Conservation (phyloP, 306 rosid genomes). For the Cucumis melo region DNA sequence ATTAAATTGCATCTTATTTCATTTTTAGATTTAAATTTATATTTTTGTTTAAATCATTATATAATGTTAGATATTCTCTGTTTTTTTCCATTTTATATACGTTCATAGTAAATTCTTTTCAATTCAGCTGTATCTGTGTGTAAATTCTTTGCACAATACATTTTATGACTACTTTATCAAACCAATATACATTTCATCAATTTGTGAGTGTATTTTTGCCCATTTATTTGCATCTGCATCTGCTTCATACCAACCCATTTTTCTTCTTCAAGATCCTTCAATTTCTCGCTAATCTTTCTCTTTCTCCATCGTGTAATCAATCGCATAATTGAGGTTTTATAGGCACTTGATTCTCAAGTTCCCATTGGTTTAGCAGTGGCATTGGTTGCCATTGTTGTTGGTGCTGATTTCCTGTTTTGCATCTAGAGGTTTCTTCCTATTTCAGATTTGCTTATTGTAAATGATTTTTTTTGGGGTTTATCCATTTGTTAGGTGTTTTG, state of each 20-base stretch:
- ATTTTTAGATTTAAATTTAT: too few relatives aligned
- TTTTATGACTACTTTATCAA: too few relatives aligned
- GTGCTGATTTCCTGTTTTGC: constrained; percentile 34
- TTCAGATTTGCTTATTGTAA: not conserved
- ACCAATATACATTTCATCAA: too few relatives aligned
- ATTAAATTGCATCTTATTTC: too few relatives aligned
- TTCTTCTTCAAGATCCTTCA: not conserved
- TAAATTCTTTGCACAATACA: too few relatives aligned
- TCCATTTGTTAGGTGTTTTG: not conserved
- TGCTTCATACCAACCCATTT: not conserved
- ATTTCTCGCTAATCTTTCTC: not conserved
- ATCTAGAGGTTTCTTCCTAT: constrained; percentile 32
- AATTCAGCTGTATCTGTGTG: too few relatives aligned
- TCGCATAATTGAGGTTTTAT: constrained; percentile 39
- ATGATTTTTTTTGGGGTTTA: not conserved
- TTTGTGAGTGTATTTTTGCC: too few relatives aligned
- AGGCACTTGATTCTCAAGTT: constrained; percentile 37
- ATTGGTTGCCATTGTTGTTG: constrained; percentile 41
- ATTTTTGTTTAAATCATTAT: too few relatives aligned
- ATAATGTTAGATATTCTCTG: too few relatives aligned
- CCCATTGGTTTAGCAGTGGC: constrained; percentile 42
- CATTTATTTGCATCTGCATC: too few relatives aligned
- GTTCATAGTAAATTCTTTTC: too few relatives aligned
- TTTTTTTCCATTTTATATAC: too few relatives aligned
- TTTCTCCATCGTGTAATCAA: not conserved